Base-by-base conservation (phyloP, 352 stramenopile species). In the Phytophthora pluvialis region DNA sequence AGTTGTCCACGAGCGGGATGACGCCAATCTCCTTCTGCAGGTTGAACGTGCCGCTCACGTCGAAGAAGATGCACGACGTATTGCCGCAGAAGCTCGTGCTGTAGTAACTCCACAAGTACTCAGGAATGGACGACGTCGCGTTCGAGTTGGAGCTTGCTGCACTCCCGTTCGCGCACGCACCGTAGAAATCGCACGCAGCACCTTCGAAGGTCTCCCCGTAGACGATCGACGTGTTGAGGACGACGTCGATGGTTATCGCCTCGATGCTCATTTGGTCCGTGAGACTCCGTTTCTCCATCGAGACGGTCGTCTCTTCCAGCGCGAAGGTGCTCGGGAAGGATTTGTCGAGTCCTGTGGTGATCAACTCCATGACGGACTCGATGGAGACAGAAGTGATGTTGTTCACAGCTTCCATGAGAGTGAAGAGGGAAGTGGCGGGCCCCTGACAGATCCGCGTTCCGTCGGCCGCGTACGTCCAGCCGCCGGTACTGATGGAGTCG, bases 391-490 rank as follows among this genome's bases (percentile, higher is more conserved):
- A 67, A 0, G 29, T 51, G n/a, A 61, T 38, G 16, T 67, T 64
- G 10, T 51, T 18, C 25, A 61, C 49, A 3, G 64, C 77, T 10
- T 68, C 55, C 18, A 63, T 43, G n/a, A 86, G 46, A 11, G 67
- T 65, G 29, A 79, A 72, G 11, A 86, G 47, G 2, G 70, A 77
- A 1, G 57, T 75, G 11, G 68, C 61, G 9, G 73, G 62, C 1
- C 77, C 77, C 28, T 82, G 53, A 6, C 77, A 86, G 16, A 80
- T 61, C n/a, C 75, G 70, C 16, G 58, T 71, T 6, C 75, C 75
- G 44, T 78, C 60, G 2, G 65, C 59, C 0, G 61, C 48, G 12
- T 70, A 60, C 5, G 54, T 77, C 77, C 73, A 82, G 13, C 61
- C 32, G 11, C 60, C 61, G 3, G 55, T 56, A 21, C 44, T 61